Evolutionary conservation across 2,329 filamentous ascomycete genomes (phyloP).

Genomic region (Thelonectria rubi): DNA sequence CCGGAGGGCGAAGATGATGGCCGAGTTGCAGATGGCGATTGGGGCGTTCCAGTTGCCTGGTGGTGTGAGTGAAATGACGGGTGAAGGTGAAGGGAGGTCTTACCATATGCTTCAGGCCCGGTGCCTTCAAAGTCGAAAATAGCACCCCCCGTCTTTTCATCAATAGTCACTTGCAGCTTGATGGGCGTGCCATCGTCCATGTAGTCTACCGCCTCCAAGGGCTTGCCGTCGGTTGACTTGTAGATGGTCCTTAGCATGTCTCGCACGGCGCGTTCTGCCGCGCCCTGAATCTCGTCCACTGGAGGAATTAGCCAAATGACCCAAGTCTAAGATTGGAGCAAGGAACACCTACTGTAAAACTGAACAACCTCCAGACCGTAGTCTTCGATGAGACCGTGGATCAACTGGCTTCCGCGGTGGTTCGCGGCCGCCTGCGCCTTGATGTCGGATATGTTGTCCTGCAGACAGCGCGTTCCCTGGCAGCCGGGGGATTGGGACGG

Average conservation of each 20-base stretch:
- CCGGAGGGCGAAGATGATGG: slow-evolving; percentile 84
- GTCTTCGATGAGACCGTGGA: slow-evolving; percentile 76
- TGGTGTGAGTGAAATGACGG: background rate
- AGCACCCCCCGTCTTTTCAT: slow-evolving; percentile 76
- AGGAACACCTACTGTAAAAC: slow-evolving; percentile 66
- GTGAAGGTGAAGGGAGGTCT: slow-evolving; percentile 53
- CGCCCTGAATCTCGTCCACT: slow-evolving; percentile 78
- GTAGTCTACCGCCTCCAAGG: slow-evolving; percentile 75
- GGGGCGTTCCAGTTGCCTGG: slow-evolving; percentile 69
- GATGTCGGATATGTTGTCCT: slow-evolving; percentile 82
- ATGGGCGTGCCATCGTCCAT: slow-evolving; percentile 88
- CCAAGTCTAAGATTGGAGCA: too few species aligned
- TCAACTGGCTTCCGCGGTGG: slow-evolving; percentile 81
- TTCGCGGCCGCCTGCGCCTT: slow-evolving; percentile 86
- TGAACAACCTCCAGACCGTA: slow-evolving; percentile 80
- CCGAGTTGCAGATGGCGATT: slow-evolving; percentile 80
- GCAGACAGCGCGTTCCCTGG: slow-evolving; percentile 77
- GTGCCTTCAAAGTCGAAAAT: slow-evolving; percentile 82
- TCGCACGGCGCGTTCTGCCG: slow-evolving; percentile 77
- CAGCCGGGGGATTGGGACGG: slow-evolving; percentile 78
- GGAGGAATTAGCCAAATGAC: background rate
- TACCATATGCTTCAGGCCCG: slow-evolving; percentile 78
- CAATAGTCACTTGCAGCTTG: slow-evolving; percentile 75
- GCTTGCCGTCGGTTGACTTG: slow-evolving; percentile 72
- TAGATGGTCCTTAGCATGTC: slow-evolving; percentile 75